Percentiles rank a stretch among this genome's conserved stretches.
Conservation (phyloP, 2,329 filamentous ascomycete species). For the Penicillium sp. region DNA sequence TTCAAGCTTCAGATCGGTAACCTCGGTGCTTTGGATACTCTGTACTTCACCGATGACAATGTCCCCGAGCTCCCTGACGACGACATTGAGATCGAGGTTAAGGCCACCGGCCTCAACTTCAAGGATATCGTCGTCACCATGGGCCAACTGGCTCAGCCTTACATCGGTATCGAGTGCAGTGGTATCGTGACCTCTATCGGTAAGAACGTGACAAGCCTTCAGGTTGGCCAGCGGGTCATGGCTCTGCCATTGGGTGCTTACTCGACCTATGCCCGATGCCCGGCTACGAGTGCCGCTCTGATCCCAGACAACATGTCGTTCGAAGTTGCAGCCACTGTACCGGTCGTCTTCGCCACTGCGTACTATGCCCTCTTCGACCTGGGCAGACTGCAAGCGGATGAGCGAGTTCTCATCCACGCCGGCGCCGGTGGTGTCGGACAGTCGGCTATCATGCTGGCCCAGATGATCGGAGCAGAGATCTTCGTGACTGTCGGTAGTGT, state of each 20-base stretch:
- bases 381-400: constrained; percentile 21
- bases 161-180: constrained; percentile 40
- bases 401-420: constrained; percentile 32
- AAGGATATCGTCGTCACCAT: constrained; percentile 42
- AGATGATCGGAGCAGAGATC: constrained; percentile 27
- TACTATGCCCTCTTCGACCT: constrained; percentile 27
- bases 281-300: constrained; percentile 25
- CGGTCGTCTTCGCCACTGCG: constrained; percentile 28
- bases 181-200: constrained; percentile 39
- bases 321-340: constrained; percentile 24
- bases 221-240: constrained; percentile 40
- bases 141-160: constrained; percentile 36
- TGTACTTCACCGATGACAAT: constrained; percentile 31
- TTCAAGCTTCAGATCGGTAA: constrained; percentile 29
- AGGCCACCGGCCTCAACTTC: constrained; percentile 42
- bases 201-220: constrained; percentile 30
- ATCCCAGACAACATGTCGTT: constrained; percentile 26
- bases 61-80: constrained; percentile 21
- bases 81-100: constrained; percentile 41
- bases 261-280: constrained; percentile 33
- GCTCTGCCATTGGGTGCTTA: constrained; percentile 36
- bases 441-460: constrained; percentile 30
- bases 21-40: constrained; percentile 26
- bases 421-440: constrained; percentile 35
- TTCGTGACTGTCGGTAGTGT: constrained; percentile 31